Percentiles rank a stretch among this genome's conserved stretches.
phyloP scores from a whole-genome alignment of 495 filamentous ascomycete genomes.

The Penicillium fimorum region DNA sequence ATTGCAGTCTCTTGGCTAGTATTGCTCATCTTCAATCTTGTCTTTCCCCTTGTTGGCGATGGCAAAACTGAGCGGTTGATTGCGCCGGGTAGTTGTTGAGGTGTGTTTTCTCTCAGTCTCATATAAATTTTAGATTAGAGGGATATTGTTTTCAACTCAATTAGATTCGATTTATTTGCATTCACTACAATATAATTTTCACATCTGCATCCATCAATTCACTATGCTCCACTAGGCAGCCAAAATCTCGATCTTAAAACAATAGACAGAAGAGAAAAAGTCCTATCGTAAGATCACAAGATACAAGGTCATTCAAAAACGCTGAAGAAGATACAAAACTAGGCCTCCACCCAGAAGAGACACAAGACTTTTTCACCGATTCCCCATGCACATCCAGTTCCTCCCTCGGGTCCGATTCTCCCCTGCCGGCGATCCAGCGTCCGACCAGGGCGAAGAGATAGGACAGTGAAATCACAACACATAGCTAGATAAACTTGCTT shows the following conservation, averaged over 20 bases:
- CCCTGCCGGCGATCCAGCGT: slow-evolving; percentile 50
- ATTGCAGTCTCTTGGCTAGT: slow-evolving; percentile 26
- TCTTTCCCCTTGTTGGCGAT: background rate
- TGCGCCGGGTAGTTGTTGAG: slow-evolving; percentile 2
- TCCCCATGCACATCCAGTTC: slow-evolving; percentile 5
- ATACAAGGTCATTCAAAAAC: slow-evolving; percentile 14
- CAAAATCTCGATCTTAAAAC: slow-evolving; percentile 7
- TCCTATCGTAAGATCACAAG: slow-evolving; percentile 12
- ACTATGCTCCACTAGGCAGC: slow-evolving; percentile 8
- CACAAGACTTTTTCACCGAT: slow-evolving; percentile 15
- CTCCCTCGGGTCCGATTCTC: slow-evolving; percentile 18
- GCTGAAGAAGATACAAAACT: slow-evolving; percentile 14
- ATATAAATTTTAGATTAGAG: background rate
- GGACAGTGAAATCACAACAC: slow-evolving; percentile 29
- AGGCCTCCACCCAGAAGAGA: slow-evolving; percentile 10
- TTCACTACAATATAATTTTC: background rate
- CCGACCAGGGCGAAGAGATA: slow-evolving; percentile 32
- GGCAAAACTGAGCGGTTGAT: background rate
- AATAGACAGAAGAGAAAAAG: slow-evolving; percentile 6
- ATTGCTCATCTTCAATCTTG: slow-evolving; percentile 9
- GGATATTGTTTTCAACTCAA: background rate
- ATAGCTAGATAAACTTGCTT: slow-evolving; percentile 39
- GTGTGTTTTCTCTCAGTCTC: background rate
- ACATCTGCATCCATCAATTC: slow-evolving; percentile 4
- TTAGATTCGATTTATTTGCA: background rate